Evolutionary conservation across 805 yeast species (phyloP), one percentile per base, ranked within the genome.

Genomic region (Metschnikowia aberdeeniae): DNA sequence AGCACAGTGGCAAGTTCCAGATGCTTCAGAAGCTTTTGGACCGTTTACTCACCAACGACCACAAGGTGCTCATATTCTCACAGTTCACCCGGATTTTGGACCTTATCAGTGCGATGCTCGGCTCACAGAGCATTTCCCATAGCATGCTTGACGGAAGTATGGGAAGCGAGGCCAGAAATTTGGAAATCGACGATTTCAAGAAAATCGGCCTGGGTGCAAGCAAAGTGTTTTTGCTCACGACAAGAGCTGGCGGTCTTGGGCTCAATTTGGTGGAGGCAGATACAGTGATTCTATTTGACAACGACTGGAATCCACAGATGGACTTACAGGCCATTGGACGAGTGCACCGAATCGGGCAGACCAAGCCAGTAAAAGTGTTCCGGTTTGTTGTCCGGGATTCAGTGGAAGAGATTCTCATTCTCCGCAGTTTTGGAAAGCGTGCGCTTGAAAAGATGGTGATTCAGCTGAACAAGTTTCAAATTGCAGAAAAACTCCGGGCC

Each of bases 281-380:
- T 52, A 83, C 95, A 1, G 98, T 93, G 1, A 78, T 92, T 3
- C 57, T 92, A 9, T 89, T 88, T 59, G 99, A 92, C 58, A 85
- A 89, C 45, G 99, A 92, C 60, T 92, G 97, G 96, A 92, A 92
- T 58, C 99, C 98, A 0, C 97, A 92, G 59, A 95, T 89, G 50
- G 98, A 92, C 64, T 68, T 89, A 41, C 99, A 92, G 62, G 98
- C 98, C 0, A 92, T 92, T 81, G 98, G 90, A 57, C 74, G 99
- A 44, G 95, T 86, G 10, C 98, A 92, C 61, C 73, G 99, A 58
- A 88, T 93, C 44, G 98, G 98, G 0, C 99, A 92, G 62, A 74
- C 70, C 1, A 80, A 77, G 44, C 97, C 97, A 1, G 96, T 90
- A 4, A 72, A 87, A 19, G 78, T 92, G 1, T 88, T 84, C 60